Evolutionary conservation across 2,329 filamentous ascomycete species (phyloP).

Genomic region (Fusarium tupiense): DNA sequence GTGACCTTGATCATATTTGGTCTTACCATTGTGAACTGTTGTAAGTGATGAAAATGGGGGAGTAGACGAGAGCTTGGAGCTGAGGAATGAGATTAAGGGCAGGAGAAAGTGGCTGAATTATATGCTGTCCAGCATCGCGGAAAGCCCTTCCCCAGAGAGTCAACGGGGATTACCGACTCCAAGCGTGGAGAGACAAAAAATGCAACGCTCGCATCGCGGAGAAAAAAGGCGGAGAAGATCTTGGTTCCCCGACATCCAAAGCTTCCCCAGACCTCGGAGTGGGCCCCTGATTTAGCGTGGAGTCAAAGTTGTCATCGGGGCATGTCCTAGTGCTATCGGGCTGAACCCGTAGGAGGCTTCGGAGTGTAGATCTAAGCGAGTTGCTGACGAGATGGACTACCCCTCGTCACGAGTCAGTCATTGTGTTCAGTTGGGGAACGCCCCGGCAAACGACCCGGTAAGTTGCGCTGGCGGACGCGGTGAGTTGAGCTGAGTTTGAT

Average conservation of each 20-base stretch:
- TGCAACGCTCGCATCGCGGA: neutral
- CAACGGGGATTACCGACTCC: neutral
- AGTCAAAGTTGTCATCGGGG: neutral
- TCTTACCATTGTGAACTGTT: neutral
- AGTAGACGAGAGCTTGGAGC: neutral
- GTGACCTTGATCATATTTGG: slow-evolving; percentile 42
- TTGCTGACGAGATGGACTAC: neutral
- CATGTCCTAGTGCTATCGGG: slow-evolving; percentile 10
- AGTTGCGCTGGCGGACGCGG: neutral
- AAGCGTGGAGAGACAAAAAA: neutral
- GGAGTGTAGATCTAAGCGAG: neutral
- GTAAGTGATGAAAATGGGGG: neutral
- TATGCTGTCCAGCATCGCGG: neutral
- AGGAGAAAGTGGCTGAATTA: neutral
- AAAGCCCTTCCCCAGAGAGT: neutral
- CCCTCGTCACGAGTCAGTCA: neutral
- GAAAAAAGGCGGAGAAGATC: slow-evolving; percentile 2
- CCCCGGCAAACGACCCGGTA: neutral
- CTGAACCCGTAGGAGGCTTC: neutral
- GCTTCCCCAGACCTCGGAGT: neutral
- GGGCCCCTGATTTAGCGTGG: neutral
- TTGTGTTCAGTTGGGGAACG: neutral
- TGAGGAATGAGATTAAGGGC: neutral
- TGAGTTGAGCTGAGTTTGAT: neutral
- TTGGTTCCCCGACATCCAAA: neutral